phyloP scores from a whole-genome alignment of 2,329 filamentous ascomycete species.

The Cladosporium sp. region DNA sequence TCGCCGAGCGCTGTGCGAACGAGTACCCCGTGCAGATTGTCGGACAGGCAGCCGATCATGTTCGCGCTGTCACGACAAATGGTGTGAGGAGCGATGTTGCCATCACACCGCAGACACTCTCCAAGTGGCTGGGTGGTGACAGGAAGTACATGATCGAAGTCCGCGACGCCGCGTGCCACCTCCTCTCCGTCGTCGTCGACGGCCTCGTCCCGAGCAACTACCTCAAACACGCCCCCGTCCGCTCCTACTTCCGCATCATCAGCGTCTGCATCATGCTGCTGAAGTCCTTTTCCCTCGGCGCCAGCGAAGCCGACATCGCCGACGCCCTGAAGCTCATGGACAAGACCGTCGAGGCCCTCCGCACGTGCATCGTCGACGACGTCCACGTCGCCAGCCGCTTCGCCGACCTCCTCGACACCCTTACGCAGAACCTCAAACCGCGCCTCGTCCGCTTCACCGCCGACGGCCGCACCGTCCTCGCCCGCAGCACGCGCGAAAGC shows the following conservation, averaged over 20 bases:
- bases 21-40: constrained; percentile 51
- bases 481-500: constrained; percentile 15
- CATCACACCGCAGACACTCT: constrained; percentile 43
- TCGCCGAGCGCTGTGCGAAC: constrained; percentile 86
- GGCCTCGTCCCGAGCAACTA: constrained; percentile 70
- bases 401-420: constrained; percentile 73
- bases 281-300: constrained; percentile 78
- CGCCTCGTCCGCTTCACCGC: constrained; percentile 61
- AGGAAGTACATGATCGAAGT: constrained; percentile 64
- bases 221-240: constrained; percentile 76
- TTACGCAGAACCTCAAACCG: constrained; percentile 69
- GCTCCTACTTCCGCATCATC: constrained; percentile 83
- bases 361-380: constrained; percentile 77
- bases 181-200: constrained; percentile 73
- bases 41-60: constrained; percentile 17
- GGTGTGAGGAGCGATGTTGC: constrained; percentile 36
- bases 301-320: constrained; percentile 72
- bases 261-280: constrained; percentile 80
- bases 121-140: constrained; percentile 54
- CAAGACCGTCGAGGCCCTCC: constrained; percentile 66
- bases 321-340: constrained; percentile 73
- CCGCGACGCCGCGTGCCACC: constrained; percentile 70
- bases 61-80: constrained; percentile 31
- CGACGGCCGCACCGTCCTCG: constrained; percentile 30
- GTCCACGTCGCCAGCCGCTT: constrained; percentile 82